phyloP scores from a whole-genome alignment of 148 eudicot genomes.

The Vaccinium darrowii region DNA sequence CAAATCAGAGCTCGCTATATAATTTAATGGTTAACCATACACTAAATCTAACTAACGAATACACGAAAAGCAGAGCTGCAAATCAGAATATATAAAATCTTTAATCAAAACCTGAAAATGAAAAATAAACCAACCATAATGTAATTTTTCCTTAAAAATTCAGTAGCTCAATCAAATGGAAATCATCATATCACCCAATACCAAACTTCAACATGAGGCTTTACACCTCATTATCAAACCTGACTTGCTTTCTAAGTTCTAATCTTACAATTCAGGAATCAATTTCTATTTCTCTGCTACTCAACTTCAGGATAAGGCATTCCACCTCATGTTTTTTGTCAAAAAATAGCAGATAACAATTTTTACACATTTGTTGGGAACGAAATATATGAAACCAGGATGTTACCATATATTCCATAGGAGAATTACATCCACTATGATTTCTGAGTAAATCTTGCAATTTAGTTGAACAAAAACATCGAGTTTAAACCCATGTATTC shows the following conservation, averaged over 20 bases:
- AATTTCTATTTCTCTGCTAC: background rate
- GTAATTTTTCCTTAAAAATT: background rate
- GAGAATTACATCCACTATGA: background rate
- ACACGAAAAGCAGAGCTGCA: too few relatives aligned
- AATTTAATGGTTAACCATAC: too few relatives aligned
- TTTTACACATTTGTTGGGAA: too few relatives aligned
- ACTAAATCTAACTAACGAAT: too few relatives aligned
- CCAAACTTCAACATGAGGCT: background rate
- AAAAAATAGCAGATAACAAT: too few relatives aligned
- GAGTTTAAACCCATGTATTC: slow-evolving; percentile 44
- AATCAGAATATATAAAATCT: too few relatives aligned
- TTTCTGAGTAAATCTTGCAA: background rate
- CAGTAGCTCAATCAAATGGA: background rate
- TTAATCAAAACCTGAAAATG: too few relatives aligned
- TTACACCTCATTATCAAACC: background rate
- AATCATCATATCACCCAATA: background rate
- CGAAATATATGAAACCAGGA: too few relatives aligned
- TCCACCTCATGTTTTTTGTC: too few relatives aligned
- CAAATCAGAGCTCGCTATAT: too few relatives aligned
- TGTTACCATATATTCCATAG: background rate
- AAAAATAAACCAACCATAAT: too few relatives aligned
- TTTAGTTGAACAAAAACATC: slow-evolving; percentile 28
- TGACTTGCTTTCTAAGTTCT: background rate
- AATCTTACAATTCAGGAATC: background rate
- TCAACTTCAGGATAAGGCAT: too few relatives aligned